Evolutionary conservation across 2,329 filamentous ascomycete genomes (phyloP).

Genomic region (Scytalidium sp.): DNA sequence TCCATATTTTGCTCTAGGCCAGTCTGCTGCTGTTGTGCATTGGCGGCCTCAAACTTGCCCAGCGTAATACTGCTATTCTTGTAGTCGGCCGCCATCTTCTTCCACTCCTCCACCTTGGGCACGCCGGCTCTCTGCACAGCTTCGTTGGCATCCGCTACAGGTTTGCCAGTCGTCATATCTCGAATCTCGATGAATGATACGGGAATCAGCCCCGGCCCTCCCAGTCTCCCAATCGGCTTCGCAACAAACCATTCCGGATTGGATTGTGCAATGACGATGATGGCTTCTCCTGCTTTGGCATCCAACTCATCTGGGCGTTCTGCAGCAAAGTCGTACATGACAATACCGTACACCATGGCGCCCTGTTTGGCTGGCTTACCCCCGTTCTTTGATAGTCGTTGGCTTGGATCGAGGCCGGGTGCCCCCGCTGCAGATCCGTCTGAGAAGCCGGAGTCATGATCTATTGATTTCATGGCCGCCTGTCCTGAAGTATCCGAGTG

Average conservation of each 20-base stretch:
- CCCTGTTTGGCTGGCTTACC: slow-evolving; percentile 42
- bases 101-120: slow-evolving; percentile 96
- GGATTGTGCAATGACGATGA: slow-evolving; percentile 97
- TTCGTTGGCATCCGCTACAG: slow-evolving; percentile 77
- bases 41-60: slow-evolving; percentile 75
- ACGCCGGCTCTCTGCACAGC: slow-evolving; percentile 87
- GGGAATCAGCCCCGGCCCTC: slow-evolving; percentile 90
- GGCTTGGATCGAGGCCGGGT: too few relatives aligned
- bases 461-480: slow-evolving; percentile 56
- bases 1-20: slow-evolving; percentile 70
- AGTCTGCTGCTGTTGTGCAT: slow-evolving; percentile 47
- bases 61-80: slow-evolving; percentile 98
- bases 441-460: slow-evolving; percentile 90
- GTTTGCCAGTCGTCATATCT: slow-evolving; percentile 84
- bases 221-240: slow-evolving; percentile 96
- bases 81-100: slow-evolving; percentile 98
- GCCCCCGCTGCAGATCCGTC: slow-evolving; percentile 42
- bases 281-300: slow-evolving; percentile 90
- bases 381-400: too few relatives aligned
- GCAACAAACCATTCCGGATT: slow-evolving; percentile 99
- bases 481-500: slow-evolving; percentile 60
- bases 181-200: slow-evolving; percentile 96
- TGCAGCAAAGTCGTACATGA: slow-evolving; percentile 95
- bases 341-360: slow-evolving; percentile 93
- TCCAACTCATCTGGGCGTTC: slow-evolving; percentile 95